Base-by-base conservation (phyloP, 169 alveolate genomes). In the Eimeria mitis region DNA sequence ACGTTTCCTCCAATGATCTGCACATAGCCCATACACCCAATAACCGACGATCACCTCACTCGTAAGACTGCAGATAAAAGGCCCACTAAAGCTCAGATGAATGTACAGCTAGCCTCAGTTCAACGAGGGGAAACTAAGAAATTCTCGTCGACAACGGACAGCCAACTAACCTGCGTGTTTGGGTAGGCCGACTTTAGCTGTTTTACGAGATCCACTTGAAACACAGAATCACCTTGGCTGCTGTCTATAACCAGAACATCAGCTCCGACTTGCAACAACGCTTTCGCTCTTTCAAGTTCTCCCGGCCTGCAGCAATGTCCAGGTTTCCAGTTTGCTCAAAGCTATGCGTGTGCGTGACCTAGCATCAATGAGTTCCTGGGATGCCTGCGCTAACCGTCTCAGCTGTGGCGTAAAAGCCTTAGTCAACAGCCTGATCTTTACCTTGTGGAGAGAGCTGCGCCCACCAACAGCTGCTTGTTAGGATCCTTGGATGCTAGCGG, bases 1-100 rank as follows among this genome's bases (percentile, higher is more conserved):
- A 99, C 99, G 91, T 99, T 99, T 42, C 99, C 99, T 1, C 98
- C 99, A 16, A 99, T 97, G 65, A 99, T 97, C 97, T 98, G 95
- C 65, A 34, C 56, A 44, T 37, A 44, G 47, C 11, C 63, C 70
- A 40, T 40, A 6, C 34, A 25, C 81, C 25, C 79, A 44, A 28
- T 13, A 14, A 76, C 44, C 76, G 31, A n/a, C 73, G 31, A 25
- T 40, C 59, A 70, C 89, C 79, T 21, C 68, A 54, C 8, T 28
- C 71, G 21, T 49, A 87, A 47, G 34, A 16, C 40, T 59, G 90
- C 52, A 34, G 16, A n/a, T 44, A 42, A 54, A 56, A 23, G 79
- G 79, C 63, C 71, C 31, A 21, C 70, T 23, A 40, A 44, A 4
- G 19, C 21, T 81, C 40, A 42, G 34, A 23, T 52, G 34, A 40